These are phyloP conservation scores for Aspergillus sp. DNA, from an alignment of 2,329 filamentous ascomycete species.

Conservation along the genomic window DNA sequence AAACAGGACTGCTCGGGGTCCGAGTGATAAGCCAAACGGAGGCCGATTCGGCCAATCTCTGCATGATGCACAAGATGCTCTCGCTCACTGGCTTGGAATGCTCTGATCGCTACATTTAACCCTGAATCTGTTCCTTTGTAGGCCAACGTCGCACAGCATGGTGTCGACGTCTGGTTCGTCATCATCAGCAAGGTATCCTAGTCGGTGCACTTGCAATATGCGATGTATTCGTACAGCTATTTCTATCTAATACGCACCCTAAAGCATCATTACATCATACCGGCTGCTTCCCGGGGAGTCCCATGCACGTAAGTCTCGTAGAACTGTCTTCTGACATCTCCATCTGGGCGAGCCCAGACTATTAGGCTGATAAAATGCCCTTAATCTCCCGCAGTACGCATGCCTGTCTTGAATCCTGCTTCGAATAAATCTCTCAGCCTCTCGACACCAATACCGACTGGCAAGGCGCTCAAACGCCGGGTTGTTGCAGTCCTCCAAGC, in stretches of 20 bases:
- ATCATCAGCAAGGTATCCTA: too few relatives aligned
- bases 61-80: too few relatives aligned
- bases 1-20: background rate
- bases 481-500: constrained; percentile 13
- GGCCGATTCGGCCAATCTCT: background rate
- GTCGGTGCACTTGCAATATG: too few relatives aligned
- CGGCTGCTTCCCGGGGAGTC: too few relatives aligned
- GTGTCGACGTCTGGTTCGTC: too few relatives aligned
- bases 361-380: background rate
- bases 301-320: background rate
- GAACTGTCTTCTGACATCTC: background rate
- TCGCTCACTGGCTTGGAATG: too few relatives aligned
- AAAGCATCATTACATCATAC: too few relatives aligned
- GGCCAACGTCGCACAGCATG: too few relatives aligned
- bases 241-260: too few relatives aligned
- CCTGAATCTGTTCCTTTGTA: too few relatives aligned
- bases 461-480: constrained; percentile 14
- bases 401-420: constrained; percentile 18
- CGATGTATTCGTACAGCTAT: too few relatives aligned
- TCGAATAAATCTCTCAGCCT: constrained; percentile 7
- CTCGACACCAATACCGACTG: constrained; percentile 15
- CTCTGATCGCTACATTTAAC: too few relatives aligned
- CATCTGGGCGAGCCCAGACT: background rate
- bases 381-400: background rate
- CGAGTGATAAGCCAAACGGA: background rate